A percentile compares a stretch with the other conserved stretches of the same genome.
Conservation (phyloP, 306 rosid genomes). For the Rosa multiflora region DNA sequence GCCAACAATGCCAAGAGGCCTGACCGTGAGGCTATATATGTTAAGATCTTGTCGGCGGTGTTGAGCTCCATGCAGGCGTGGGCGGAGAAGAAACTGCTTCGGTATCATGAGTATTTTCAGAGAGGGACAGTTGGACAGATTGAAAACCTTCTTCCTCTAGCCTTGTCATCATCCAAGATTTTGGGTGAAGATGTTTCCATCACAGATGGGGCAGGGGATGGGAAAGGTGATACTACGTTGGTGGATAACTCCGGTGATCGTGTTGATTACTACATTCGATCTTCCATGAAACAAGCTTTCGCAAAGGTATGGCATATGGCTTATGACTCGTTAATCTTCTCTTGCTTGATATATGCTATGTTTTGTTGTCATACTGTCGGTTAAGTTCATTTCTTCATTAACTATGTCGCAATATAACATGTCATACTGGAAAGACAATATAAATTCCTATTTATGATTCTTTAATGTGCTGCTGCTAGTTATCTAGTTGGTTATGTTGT, state of each 20-base stretch:
- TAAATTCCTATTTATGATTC: background rate
- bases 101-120: constrained; percentile 71
- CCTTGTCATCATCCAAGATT: constrained; percentile 62
- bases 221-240: constrained; percentile 45
- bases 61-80: constrained; percentile 64
- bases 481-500: background rate
- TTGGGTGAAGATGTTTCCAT: constrained; percentile 69
- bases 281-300: constrained; percentile 61
- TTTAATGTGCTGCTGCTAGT: background rate
- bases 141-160: constrained; percentile 75
- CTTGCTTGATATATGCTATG: background rate
- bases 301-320: constrained; percentile 46
- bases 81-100: constrained; percentile 71
- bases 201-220: constrained; percentile 46
- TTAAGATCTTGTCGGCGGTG: constrained; percentile 61
- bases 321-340: background rate
- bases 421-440: background rate
- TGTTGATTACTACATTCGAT: constrained; percentile 62
- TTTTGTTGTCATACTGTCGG: background rate
- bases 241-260: constrained; percentile 69
- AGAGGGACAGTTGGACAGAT: constrained; percentile 66
- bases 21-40: constrained; percentile 55
- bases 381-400: background rate
- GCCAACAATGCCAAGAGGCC: constrained; percentile 66
- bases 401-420: background rate